Evolutionary conservation across 768 basidiomycete species (phyloP), one percentile per base, ranked within the genome.

Genomic region (Sarcodon aspratus): DNA sequence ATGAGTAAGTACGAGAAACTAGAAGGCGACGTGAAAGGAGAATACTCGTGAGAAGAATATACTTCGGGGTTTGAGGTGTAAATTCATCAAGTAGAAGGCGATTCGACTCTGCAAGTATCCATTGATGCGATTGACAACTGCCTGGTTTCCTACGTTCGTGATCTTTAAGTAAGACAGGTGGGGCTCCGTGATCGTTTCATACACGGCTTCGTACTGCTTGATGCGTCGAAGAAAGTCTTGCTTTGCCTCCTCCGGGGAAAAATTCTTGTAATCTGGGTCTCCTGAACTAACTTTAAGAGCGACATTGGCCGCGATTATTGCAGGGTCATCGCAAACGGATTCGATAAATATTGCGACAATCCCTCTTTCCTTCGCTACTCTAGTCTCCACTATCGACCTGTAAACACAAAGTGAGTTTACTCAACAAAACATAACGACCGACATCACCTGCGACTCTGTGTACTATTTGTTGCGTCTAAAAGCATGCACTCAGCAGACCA

Each of bases 31-130:
- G 5, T 27, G 21, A 21, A 32, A 35, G 9, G 6, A 45, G 66
- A 83, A 58, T 59, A 97, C 95, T 57, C 96, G 69, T 5, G 96
- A 97, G 52, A 99, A 78, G 67, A 92, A 99, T 52, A 99, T 98
- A 61, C 84, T 91, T 50, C 96, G 76, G 6, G 96, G 95, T 58
- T 96, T 96, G 56, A 99, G 70, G 65, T 99, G 96, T 57, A 98
- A 64, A 63, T 97, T 97, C 94, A 97, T 98, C 48, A 99, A 73
- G 66, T 94, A 99, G 68, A 95, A 99, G 15, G 92, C 95, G 55
- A 99, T 92, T 34, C 96, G 85, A 73, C 90, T 92, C 60, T 94
- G 91, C 51, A 99, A 68, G 60, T 99, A 99, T 11, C 94, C 94
- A 59, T 94, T 80, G 48, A 99, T 97, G 54, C 83, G 74, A 47